phyloP scores from a whole-genome alignment of 1,284 basidiomycete genomes.

The Anthracocystis setariae region DNA sequence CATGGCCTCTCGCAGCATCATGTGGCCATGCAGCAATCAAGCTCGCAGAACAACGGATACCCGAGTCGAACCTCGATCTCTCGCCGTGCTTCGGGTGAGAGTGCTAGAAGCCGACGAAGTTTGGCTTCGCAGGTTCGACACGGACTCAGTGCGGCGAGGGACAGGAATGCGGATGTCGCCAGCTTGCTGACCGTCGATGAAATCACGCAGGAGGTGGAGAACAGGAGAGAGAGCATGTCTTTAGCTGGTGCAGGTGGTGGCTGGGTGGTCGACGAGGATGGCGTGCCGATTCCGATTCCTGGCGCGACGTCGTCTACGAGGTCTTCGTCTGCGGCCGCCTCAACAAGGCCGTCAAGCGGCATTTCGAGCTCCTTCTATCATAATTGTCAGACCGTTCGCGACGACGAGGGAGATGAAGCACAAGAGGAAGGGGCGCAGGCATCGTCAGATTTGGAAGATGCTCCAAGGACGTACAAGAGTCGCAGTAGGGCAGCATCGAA shows the following conservation, averaged over 20 bases:
- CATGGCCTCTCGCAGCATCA: slow-evolving; percentile 16
- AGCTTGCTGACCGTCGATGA: slow-evolving; percentile 95
- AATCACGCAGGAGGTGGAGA: slow-evolving; percentile 95
- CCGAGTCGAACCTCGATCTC: slow-evolving; percentile 35
- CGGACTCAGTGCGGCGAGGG: slow-evolving; percentile 66
- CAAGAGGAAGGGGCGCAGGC: slow-evolving; percentile 66
- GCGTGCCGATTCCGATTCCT: slow-evolving; percentile 60
- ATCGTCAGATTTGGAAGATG: slow-evolving; percentile 36
- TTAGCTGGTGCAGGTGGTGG: slow-evolving; percentile 32
- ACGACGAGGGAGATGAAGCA: slow-evolving; percentile 58
- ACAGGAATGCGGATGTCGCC: slow-evolving; percentile 81
- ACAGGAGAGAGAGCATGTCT: slow-evolving; percentile 73
- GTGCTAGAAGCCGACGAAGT: slow-evolving; percentile 50
- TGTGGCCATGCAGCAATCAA: slow-evolving; percentile 14
- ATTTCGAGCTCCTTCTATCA: slow-evolving; percentile 60
- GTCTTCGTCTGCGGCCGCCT: slow-evolving; percentile 39
- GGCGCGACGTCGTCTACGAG: slow-evolving; percentile 23
- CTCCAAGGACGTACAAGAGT: slow-evolving; percentile 18
- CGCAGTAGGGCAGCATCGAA: slow-evolving; percentile 68
- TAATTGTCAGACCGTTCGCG: slow-evolving; percentile 69
- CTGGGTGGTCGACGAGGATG: slow-evolving; percentile 65
- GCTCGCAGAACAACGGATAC: slow-evolving; percentile 19
- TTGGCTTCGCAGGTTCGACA: slow-evolving; percentile 53
- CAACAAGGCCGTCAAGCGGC: slow-evolving; percentile 49
- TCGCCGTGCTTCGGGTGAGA: slow-evolving; percentile 55